phyloP scores from a whole-genome alignment of 31 red algal species.

The Odonthalia washingtoniensis region DNA sequence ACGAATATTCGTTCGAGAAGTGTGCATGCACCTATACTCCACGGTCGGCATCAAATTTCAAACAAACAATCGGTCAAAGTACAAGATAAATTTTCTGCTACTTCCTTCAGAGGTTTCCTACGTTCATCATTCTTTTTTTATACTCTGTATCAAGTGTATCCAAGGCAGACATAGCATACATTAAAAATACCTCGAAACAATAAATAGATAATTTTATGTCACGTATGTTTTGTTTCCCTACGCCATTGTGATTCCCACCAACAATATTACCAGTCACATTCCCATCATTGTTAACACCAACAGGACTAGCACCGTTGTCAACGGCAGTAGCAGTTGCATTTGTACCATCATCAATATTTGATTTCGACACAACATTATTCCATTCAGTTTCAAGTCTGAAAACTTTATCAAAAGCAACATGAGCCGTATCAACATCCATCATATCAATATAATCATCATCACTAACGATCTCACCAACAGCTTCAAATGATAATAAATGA shows the following conservation, averaged over 20 bases:
- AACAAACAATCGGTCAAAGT: slow-evolving; percentile 71
- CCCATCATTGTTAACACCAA: too few relatives aligned
- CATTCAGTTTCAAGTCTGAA: slow-evolving; percentile 64
- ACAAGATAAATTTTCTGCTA: slow-evolving; percentile 48
- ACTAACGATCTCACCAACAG: slow-evolving; percentile 55
- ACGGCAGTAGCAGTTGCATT: too few relatives aligned
- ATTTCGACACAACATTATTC: too few relatives aligned
- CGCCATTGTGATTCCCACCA: too few relatives aligned
- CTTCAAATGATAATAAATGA: slow-evolving; percentile 66
- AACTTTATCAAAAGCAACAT: slow-evolving; percentile 61
- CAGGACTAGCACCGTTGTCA: too few relatives aligned
- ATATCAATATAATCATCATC: slow-evolving; percentile 45
- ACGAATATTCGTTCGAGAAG: slow-evolving; percentile 76
- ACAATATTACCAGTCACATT: too few relatives aligned
- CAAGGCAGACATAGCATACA: slow-evolving; percentile 61
- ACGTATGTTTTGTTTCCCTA: too few relatives aligned
- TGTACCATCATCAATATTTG: too few relatives aligned
- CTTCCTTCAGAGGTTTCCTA: slow-evolving; percentile 72
- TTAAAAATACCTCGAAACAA: slow-evolving; percentile 67
- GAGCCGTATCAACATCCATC: slow-evolving; percentile 24
- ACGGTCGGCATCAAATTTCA: slow-evolving; percentile 68
- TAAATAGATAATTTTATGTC: slow-evolving; percentile 40
- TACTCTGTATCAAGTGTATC: slow-evolving; percentile 68
- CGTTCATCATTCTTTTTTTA: slow-evolving; percentile 71
- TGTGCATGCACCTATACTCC: slow-evolving; percentile 77